Conservation (phyloP, 1,139 yeast genomes). For the Candida pseudocylindracea region DNA sequence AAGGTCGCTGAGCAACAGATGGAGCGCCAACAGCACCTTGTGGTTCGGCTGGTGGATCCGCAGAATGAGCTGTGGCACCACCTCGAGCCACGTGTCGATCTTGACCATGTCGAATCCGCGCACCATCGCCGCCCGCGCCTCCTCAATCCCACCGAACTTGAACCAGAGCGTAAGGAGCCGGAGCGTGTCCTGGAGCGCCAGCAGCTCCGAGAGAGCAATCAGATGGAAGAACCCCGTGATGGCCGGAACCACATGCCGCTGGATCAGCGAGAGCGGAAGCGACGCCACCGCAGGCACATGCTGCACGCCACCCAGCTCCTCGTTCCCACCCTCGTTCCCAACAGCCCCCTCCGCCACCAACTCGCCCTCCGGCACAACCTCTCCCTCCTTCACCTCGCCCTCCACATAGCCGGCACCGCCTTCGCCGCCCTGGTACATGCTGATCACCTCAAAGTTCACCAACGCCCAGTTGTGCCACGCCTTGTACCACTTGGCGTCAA, state of each 20-base stretch:
- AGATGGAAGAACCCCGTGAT: slow-evolving; percentile 92
- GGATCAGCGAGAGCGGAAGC: slow-evolving; percentile 20
- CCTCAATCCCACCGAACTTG: slow-evolving; percentile 81
- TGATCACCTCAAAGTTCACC: slow-evolving; percentile 88
- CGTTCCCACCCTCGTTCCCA: slow-evolving; percentile 1
- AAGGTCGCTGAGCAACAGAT: slow-evolving; percentile 63
- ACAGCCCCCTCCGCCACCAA: slow-evolving; percentile 6
- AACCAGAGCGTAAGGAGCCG: slow-evolving; percentile 87
- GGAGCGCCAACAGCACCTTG: slow-evolving; percentile 56
- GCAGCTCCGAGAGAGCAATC: slow-evolving; percentile 67
- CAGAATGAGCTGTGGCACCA: slow-evolving; percentile 85
- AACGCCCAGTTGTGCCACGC: slow-evolving; percentile 99
- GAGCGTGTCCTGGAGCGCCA: slow-evolving; percentile 80
- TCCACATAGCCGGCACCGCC: not conserved
- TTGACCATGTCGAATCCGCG: slow-evolving; percentile 84
- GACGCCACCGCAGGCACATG: too few species aligned
- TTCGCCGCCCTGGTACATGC: slow-evolving; percentile 20
- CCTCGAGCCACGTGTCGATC: slow-evolving; percentile 88
- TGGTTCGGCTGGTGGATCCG: slow-evolving; percentile 92
- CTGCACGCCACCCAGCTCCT: too few species aligned
- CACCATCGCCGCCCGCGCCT: slow-evolving; percentile 75
- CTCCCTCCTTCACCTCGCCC: not conserved
- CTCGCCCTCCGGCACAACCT: too few species aligned
- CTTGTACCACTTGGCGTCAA: slow-evolving; percentile 84
- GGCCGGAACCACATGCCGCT: slow-evolving; percentile 84